Percentiles rank a stretch among this genome's conserved stretches.
Evolutionary conservation across 2,329 filamentous ascomycete species (phyloP).

Genomic region (Endoconidiophora laricicola): DNA sequence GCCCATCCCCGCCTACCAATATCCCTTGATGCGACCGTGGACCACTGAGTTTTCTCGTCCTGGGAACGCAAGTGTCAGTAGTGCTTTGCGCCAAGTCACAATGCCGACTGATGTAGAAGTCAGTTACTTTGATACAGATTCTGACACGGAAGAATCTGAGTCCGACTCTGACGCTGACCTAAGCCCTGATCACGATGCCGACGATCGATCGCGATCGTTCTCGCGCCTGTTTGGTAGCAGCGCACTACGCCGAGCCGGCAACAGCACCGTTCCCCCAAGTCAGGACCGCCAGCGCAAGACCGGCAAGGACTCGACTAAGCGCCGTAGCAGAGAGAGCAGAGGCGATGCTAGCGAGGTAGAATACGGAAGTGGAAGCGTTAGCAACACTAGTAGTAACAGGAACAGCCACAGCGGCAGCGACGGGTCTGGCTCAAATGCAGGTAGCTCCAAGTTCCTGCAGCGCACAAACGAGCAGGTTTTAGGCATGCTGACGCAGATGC

Average conservation of each 20-base stretch:
- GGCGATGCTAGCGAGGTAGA: neutral
- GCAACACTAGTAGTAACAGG: neutral
- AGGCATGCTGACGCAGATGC: conserved; percentile 7
- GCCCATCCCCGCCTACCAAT: conserved; percentile 4
- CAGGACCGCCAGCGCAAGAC: neutral
- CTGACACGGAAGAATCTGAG: conserved; percentile 5
- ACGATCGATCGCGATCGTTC: conserved; percentile 3
- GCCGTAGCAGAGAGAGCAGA: neutral
- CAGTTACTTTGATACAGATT: conserved; percentile 10
- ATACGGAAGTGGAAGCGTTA: neutral
- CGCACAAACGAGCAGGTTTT: conserved; percentile 7
- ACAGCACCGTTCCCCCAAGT: neutral
- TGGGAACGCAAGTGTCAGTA: neutral
- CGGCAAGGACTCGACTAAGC: neutral
- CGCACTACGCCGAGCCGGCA: conserved; percentile 1
- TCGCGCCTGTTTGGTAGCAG: conserved; percentile 6
- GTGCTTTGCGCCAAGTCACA: neutral
- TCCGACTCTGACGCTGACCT: neutral
- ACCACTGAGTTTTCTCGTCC: neutral
- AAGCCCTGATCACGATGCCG: neutral
- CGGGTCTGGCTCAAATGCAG: neutral
- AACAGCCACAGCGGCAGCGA: neutral
- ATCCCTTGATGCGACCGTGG: conserved; percentile 1
- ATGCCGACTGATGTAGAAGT: neutral
- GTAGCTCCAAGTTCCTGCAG: conserved; percentile 1